phyloP scores from a whole-genome alignment of 1,284 basidiomycete genomes.

The Wolfiporia cocos region DNA sequence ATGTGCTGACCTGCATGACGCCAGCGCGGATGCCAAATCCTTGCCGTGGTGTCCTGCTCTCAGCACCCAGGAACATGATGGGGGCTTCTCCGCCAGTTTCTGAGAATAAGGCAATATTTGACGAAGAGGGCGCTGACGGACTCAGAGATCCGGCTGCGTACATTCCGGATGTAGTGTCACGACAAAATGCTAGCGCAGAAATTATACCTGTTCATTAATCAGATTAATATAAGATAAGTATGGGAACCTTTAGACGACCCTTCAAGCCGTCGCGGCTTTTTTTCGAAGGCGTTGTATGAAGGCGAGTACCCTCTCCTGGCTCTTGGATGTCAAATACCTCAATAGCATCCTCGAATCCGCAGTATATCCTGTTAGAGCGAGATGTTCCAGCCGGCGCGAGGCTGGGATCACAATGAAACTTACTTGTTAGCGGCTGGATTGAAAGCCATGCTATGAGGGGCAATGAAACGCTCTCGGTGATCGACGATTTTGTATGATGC shows the following conservation, averaged over 20 bases:
- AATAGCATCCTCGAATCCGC: slow-evolving; percentile 85
- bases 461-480: slow-evolving; percentile 83
- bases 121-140: slow-evolving; percentile 39
- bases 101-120: slow-evolving; percentile 73
- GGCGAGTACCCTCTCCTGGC: slow-evolving; percentile 69
- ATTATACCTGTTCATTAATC: slow-evolving; percentile 85
- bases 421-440: slow-evolving; percentile 65
- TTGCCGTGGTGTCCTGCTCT: slow-evolving; percentile 8
- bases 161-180: slow-evolving; percentile 45
- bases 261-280: slow-evolving; percentile 82
- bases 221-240: too few relatives aligned
- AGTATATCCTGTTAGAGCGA: slow-evolving; percentile 83
- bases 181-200: slow-evolving; percentile 74
- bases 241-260: too few relatives aligned
- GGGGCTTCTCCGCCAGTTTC: slow-evolving; percentile 51
- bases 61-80: slow-evolving; percentile 52
- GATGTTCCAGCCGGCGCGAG: too few relatives aligned
- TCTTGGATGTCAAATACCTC: slow-evolving; percentile 79
- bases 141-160: slow-evolving; percentile 71
- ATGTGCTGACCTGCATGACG: slow-evolving; percentile 60
- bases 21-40: slow-evolving; percentile 45
- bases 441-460: slow-evolving; percentile 80
- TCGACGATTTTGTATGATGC: slow-evolving; percentile 90
- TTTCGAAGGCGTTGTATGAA: slow-evolving; percentile 72
- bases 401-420: too few relatives aligned